phyloP scores from a whole-genome alignment of 179 eudicot species.

The Corrigiola litoralis region DNA sequence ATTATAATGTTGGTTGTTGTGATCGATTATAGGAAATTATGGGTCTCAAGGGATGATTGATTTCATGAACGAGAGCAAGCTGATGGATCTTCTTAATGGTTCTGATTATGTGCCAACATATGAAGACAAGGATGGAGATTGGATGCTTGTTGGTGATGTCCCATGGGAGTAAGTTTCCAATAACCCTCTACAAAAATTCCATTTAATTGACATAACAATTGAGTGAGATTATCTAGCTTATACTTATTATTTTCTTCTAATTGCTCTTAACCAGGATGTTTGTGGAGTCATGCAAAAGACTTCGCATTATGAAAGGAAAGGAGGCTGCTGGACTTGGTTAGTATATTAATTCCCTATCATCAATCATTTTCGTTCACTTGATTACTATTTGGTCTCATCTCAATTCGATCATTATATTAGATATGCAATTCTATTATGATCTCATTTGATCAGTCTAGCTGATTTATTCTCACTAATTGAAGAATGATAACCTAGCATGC shows the following conservation, averaged over 20 bases:
- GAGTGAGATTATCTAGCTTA: too few relatives aligned
- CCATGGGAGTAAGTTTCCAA: conserved; percentile 54
- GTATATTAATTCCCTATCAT: neutral
- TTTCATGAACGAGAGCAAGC: conserved; percentile 69
- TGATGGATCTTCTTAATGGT: conserved; percentile 59
- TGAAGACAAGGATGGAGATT: conserved; percentile 70
- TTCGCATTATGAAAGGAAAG: conserved; percentile 77
- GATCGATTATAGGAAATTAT: conserved; percentile 36
- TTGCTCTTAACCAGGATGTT: conserved; percentile 55
- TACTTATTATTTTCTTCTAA: neutral
- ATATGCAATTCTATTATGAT: too few relatives aligned
- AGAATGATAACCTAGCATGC: neutral
- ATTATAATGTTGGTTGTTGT: neutral
- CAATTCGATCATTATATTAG: too few relatives aligned
- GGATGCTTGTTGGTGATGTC: conserved; percentile 77
- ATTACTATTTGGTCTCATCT: too few relatives aligned
- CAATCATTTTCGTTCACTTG: too few relatives aligned
- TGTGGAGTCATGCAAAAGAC: conserved; percentile 78
- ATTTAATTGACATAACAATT: too few relatives aligned
- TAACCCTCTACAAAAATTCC: too few relatives aligned
- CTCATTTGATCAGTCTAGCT: neutral
- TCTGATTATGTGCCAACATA: conserved; percentile 65
- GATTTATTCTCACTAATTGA: neutral
- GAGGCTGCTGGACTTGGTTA: conserved; percentile 64
- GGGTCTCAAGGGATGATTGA: conserved; percentile 63